Conservation (phyloP, 2,329 filamentous ascomycete species). For the Fusarium oligoseptatum region DNA sequence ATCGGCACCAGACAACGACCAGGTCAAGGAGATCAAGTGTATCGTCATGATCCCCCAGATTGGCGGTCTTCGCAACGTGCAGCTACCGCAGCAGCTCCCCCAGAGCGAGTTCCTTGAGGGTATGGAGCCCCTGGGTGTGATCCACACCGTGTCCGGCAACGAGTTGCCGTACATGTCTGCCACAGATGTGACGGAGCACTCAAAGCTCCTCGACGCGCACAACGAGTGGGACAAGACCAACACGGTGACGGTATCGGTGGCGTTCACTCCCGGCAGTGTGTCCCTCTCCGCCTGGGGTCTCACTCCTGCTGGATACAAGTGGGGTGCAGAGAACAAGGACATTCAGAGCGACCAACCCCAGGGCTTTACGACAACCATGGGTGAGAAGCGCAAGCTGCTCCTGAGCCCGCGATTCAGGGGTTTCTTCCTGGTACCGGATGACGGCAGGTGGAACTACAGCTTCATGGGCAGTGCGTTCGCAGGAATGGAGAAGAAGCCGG, state of each 20-base stretch:
- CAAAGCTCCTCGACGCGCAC: constrained; percentile 88
- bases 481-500: constrained; percentile 88
- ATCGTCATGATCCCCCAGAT: constrained; percentile 99
- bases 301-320: constrained; percentile 92
- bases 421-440: constrained; percentile 95
- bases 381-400: constrained; percentile 93
- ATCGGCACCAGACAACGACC: constrained; percentile 92
- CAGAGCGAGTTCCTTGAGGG: constrained; percentile 90
- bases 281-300: constrained; percentile 94
- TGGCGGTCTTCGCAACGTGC: constrained; percentile 90
- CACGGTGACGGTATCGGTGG: constrained; percentile 94
- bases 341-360: constrained; percentile 91
- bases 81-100: constrained; percentile 89
- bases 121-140: constrained; percentile 92
- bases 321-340: constrained; percentile 97
- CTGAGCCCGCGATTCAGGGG: constrained; percentile 94
- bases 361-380: constrained; percentile 92
- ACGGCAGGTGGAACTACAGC: constrained; percentile 94
- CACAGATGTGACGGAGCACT: constrained; percentile 93
- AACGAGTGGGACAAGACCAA: constrained; percentile 77
- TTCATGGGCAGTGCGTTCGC: constrained; percentile 95
- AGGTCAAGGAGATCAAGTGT: constrained; percentile 96
- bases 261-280: constrained; percentile 96
- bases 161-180: constrained; percentile 98
- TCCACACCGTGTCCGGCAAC: constrained; percentile 95